These are phyloP conservation scores for Pyricularia pennisetigena DNA, from an alignment of 2,329 filamentous ascomycete genomes.

Conservation along the genomic window DNA sequence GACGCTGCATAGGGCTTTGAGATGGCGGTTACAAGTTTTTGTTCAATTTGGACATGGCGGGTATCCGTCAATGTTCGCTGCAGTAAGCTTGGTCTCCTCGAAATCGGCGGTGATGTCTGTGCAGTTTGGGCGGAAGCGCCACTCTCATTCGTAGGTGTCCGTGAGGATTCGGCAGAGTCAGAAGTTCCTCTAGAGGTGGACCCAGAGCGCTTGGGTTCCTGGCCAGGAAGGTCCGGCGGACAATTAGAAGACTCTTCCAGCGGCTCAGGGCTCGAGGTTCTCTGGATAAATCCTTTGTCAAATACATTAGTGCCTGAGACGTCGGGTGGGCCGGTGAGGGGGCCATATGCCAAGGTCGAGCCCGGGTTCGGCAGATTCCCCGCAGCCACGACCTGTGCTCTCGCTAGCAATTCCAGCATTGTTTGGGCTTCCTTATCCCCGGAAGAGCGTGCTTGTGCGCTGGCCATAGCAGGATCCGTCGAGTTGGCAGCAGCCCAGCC, in stretches of 20 bases:
- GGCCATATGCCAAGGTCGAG: constrained; percentile 38
- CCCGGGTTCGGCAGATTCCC: constrained; percentile 47
- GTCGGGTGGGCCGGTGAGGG: constrained; percentile 72
- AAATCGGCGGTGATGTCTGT: constrained; percentile 41
- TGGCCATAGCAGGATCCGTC: constrained; percentile 61
- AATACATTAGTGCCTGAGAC: constrained; percentile 71
- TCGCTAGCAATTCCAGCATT: constrained; percentile 80
- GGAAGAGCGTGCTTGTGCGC: constrained; percentile 70
- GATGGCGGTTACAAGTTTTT: constrained; percentile 76
- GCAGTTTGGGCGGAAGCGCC: constrained; percentile 30
- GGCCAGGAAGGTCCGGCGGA: constrained; percentile 8
- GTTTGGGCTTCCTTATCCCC: constrained; percentile 82
- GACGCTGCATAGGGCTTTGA: constrained; percentile 65
- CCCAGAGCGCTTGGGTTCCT: constrained; percentile 6
- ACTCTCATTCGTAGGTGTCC: constrained; percentile 47
- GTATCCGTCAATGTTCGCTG: constrained; percentile 87
- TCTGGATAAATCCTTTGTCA: constrained; percentile 64
- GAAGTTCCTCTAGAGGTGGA: constrained; percentile 9
- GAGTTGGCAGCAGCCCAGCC: constrained; percentile 59
- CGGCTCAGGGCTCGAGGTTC: constrained; percentile 39
- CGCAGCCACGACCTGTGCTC: constrained; percentile 67
- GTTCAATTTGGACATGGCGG: constrained; percentile 62
- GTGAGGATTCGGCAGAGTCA: constrained; percentile 39
- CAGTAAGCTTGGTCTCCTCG: constrained; percentile 53
- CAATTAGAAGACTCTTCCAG: constrained; percentile 15